Percentiles rank a stretch among this genome's conserved stretches.
These are phyloP conservation scores for Coemansia aciculifera DNA, from an alignment of 192 early-diverging fungal genomes.

Conservation along the genomic window DNA sequence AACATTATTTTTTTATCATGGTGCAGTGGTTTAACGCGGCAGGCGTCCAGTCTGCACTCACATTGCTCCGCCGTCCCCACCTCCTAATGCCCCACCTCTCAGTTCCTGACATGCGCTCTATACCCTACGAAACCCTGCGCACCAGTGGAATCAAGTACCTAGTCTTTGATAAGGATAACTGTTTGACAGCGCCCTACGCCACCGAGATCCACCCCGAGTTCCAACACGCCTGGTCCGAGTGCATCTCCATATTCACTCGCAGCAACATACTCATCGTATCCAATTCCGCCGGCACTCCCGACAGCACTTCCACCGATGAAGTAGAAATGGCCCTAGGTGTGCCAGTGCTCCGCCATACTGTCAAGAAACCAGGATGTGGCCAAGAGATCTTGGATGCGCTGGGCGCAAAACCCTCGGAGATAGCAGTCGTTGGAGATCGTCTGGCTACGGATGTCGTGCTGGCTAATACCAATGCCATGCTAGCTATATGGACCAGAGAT, in stretches of 20 bases:
- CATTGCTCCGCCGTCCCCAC: conserved; percentile 61
- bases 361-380: conserved; percentile 77
- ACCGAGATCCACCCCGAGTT: conserved; percentile 70
- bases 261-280: conserved; percentile 79
- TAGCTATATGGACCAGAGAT: conserved; percentile 68
- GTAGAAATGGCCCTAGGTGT: conserved; percentile 53
- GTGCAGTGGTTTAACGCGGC: conserved; percentile 78
- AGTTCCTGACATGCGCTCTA: conserved; percentile 69
- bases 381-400: conserved; percentile 60
- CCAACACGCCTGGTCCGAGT: conserved; percentile 64
- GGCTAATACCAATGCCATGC: conserved; percentile 74
- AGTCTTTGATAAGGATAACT: conserved; percentile 98
- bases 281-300: conserved; percentile 85
- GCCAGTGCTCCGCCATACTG: conserved; percentile 59
- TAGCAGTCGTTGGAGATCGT: conserved; percentile 87
- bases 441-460: conserved; percentile 83
- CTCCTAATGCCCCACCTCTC: conserved; percentile 76
- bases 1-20: conserved; percentile 44
- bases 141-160: conserved; percentile 66
- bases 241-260: conserved; percentile 62
- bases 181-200: conserved; percentile 82
- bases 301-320: conserved; percentile 58
- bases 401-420: conserved; percentile 36
- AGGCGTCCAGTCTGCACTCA: conserved; percentile 59
- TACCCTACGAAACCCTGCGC: conserved; percentile 65